These are phyloP conservation scores for Leersia perrieri DNA, from an alignment of 176 grass and related monocot genomes.

Conservation along the genomic window DNA sequence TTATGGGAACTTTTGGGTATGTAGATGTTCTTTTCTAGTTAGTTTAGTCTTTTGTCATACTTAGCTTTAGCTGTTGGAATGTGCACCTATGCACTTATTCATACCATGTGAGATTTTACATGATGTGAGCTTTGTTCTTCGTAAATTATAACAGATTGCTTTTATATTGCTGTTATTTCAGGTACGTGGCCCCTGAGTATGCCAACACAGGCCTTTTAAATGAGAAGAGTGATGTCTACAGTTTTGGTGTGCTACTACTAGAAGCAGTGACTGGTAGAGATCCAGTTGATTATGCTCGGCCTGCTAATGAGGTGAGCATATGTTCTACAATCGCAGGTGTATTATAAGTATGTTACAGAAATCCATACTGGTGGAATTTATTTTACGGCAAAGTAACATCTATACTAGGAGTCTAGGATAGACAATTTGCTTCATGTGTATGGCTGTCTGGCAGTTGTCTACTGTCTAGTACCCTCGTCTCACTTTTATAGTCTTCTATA, in stretches of 20 bases:
- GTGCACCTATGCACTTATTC: background rate
- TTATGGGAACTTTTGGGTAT: background rate
- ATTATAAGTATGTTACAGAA: background rate
- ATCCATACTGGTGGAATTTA: background rate
- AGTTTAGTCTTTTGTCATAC: background rate
- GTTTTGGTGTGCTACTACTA: background rate
- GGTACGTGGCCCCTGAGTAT: background rate
- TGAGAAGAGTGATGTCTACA: background rate
- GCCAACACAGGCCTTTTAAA: background rate
- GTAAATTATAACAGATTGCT: background rate
- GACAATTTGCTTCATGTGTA: background rate
- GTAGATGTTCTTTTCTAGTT: background rate
- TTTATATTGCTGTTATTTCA: background rate
- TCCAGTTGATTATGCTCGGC: background rate
- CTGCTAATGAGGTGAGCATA: constrained; percentile 15
- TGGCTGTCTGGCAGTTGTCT: background rate
- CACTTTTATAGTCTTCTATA: background rate
- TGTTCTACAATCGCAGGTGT: background rate
- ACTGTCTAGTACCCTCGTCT: background rate
- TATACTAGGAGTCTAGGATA: background rate
- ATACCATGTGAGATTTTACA: background rate
- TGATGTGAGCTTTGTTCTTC: background rate
- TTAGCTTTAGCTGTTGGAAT: background rate
- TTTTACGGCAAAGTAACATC: background rate
- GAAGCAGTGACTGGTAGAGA: background rate